A percentile compares a stretch with the other conserved stretches of the same genome.
Evolutionary conservation across 768 basidiomycete species (phyloP).

Genomic region (Udeniomyces megalosporus): DNA sequence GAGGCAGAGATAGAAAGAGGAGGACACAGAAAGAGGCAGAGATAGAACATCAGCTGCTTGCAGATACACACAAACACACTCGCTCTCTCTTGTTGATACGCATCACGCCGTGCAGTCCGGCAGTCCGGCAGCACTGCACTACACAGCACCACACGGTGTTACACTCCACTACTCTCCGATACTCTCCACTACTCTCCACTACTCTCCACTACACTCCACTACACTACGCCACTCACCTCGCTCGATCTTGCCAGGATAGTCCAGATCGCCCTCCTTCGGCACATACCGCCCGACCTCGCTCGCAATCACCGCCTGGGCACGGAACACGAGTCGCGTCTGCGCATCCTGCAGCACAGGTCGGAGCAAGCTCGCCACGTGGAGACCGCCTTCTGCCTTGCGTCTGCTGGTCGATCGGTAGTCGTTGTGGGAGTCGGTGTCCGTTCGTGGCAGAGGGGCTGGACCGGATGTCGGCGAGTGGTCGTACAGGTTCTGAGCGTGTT

Average conservation of each 20-base stretch:
- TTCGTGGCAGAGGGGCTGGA: neutral
- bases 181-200: too few relatives aligned
- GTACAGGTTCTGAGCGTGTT: neutral
- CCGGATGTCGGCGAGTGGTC: neutral
- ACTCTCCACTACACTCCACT: too few relatives aligned
- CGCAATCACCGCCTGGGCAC: slow-evolving; percentile 81
- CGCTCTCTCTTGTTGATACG: too few relatives aligned
- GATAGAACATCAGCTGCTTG: neutral
- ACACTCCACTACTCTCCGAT: too few relatives aligned
- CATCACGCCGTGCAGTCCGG: too few relatives aligned
- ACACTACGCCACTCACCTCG: slow-evolving; percentile 34
- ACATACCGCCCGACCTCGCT: slow-evolving; percentile 71
- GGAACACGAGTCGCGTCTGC: slow-evolving; percentile 87
- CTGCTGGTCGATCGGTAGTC: slow-evolving; percentile 18
- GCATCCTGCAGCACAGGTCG: slow-evolving; percentile 89
- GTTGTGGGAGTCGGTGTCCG: neutral
- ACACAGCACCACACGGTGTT: too few relatives aligned
- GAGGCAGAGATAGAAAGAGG: neutral
- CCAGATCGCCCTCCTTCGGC: slow-evolving; percentile 54
- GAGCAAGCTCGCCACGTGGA: slow-evolving; percentile 66
- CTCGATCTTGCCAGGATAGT: slow-evolving; percentile 68
- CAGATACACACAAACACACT: neutral
- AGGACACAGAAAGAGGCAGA: neutral
- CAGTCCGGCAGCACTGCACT: too few relatives aligned
- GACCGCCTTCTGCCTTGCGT: neutral